These are phyloP conservation scores for Osmanthus fragrans DNA, from an alignment of 257 asterid species.

Conservation along the genomic window DNA sequence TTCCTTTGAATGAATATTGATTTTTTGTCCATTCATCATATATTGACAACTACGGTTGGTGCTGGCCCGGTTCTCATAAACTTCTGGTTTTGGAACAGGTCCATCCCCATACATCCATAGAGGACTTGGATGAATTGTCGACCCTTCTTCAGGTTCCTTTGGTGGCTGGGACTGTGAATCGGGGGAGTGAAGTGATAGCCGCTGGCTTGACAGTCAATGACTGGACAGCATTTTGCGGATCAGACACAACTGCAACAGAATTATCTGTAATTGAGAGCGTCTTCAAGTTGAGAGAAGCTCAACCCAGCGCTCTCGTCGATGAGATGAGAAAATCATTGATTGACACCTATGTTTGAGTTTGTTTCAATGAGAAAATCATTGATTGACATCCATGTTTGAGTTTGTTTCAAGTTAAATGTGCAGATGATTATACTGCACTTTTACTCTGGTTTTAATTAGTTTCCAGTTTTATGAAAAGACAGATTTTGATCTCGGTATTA, in stretches of 20 bases:
- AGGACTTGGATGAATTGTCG: constrained; percentile 84
- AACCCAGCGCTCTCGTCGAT: constrained; percentile 74
- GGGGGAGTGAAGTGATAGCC: constrained; percentile 82
- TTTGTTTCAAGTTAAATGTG: neutral
- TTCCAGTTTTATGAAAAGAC: neutral
- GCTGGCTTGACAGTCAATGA: constrained; percentile 83
- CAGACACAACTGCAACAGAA: constrained; percentile 94
- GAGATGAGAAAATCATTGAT: constrained; percentile 89
- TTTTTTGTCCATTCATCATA: neutral
- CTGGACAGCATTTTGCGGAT: constrained; percentile 95
- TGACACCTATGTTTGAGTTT: constrained; percentile 62
- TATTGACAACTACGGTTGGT: neutral
- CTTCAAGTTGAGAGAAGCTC: constrained; percentile 87
- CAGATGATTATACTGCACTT: neutral
- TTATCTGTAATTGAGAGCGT: constrained; percentile 74
- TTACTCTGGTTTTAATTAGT: neutral
- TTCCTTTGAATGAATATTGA: neutral
- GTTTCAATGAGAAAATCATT: too few species aligned
- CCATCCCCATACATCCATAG: constrained; percentile 86
- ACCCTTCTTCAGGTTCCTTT: constrained; percentile 90
- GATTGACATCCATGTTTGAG: too few species aligned
- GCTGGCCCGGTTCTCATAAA: neutral
- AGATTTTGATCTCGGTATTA: neutral
- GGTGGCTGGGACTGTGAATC: constrained; percentile 89
- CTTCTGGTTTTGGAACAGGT: constrained; percentile 47